Evolutionary conservation across 2,329 filamentous ascomycete species (phyloP), one percentile per base, ranked within the genome.

Genomic region (Knufia petricola): DNA sequence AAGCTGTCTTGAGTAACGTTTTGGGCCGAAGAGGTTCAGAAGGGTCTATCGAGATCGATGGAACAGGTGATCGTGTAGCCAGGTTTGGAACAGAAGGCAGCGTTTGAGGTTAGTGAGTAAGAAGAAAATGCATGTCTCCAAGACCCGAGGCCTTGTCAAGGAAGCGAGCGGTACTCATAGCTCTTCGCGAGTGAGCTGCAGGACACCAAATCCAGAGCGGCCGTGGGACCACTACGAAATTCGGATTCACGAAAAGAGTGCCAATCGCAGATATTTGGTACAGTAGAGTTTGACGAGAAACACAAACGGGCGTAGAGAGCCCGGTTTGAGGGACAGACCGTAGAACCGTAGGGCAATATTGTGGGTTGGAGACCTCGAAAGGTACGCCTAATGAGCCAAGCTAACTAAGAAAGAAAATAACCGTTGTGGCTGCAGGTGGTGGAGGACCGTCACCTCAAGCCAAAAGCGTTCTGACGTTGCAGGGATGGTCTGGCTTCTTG

Each of bases 201-300:
- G 32, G 23, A 31, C 28, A 23, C 43, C 26, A 13, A 26, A 46
- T 36, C 20, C 19, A 37, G 43, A 26, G 30, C 4, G 3, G 12
- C 15, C 34, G 34, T 47, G 44, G 44, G 39, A 10, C 34, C 44
- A 20, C 44, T 47, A 47, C 26, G 20, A 20, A 32, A 42, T 8
- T 15, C 24, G 37, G 19, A 40, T 21, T 40, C 10, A 9, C n/a
- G 37, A 10, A 20, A 19, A 21, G 15, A 40, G 9, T 36, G 13
- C 32, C 32, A 26, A 26, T 24, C 39, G 39, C 39, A 26, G 39
- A n/a, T n/a, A n/a, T n/a, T n/a, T n/a, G n/a, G 26, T 28, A 28
- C 26, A 36, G 32, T 36, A 36, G 32, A 36, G 15, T 36, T 36
- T n/a, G 10, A n/a, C 32, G 32, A 17, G 32, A 36, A 17, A n/a